Evolutionary conservation across 176 grass and related monocot genomes (phyloP), one percentile per base, ranked within the genome.

Genomic region (Oryza australiensis): DNA sequence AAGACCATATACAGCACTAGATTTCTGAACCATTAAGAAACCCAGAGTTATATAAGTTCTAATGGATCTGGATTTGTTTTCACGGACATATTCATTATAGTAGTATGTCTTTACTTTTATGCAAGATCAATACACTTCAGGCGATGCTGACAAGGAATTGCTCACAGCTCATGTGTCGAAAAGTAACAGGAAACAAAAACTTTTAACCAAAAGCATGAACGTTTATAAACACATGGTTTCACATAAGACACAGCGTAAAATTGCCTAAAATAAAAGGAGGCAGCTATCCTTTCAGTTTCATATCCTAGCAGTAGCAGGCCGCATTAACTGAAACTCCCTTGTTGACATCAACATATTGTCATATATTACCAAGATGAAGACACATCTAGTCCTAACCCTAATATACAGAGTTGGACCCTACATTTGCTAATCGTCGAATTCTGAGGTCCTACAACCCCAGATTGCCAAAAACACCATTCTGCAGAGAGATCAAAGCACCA

Each of bases 11-110:
- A 76, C 13, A 43, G 34, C 27, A 13, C 11, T 22, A 70, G 38
- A 28, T 70, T 85, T 42, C 51, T 22, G 9, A 64, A 63, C 33
- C 13, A 85, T 27, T 35, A 78, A 63, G 57, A 72, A 49, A 49
- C 8, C 26, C 70, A 59, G 59, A 13, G 13, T 71, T 3, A 63
- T 38, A 15, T 33, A 64, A 22, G 12, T 62, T 77, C 28, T 35
- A 12, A 62, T 48, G 35, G 35, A 77, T 23, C 16, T n/a, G 3
- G 1, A 70, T 45, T 71, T 77, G 24, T 83, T 29, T 26, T 69
- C 12, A 72, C 3, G 23, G 30, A 62, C 64, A 27, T 48, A 49
- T 83, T 74, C 22, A 74, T 33, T 27, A 9, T 11, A 74, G 10
- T 12, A 77, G 48, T 45, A 9, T 43, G 57, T 69, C 7, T 41